Conservation (phyloP, 2,329 filamentous ascomycete genomes). For the Trichophaea hybrida region DNA sequence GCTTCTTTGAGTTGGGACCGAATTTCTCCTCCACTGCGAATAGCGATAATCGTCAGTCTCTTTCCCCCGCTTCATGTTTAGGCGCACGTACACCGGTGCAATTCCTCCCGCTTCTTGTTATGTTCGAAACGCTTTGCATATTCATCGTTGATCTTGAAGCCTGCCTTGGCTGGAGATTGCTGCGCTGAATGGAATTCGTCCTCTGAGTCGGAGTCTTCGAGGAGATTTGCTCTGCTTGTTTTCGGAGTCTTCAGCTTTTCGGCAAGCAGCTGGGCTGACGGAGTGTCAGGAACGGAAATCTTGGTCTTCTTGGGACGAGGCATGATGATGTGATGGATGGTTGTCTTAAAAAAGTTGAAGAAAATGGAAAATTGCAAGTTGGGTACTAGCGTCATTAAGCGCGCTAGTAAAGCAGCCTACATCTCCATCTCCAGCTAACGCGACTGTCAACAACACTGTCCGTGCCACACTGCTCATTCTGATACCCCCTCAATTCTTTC, state of each 20-base stretch:
- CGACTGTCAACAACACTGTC: no score
- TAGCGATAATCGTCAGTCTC: conserved; percentile 22
- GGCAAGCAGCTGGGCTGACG: conserved; percentile 7
- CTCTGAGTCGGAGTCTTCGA: conserved; percentile 31
- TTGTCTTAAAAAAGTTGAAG: neutral
- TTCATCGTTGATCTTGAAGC: conserved; percentile 75
- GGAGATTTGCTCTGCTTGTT: conserved; percentile 25
- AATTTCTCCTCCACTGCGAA: conserved; percentile 75
- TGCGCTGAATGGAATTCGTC: conserved; percentile 29
- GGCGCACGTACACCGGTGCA: conserved; percentile 46
- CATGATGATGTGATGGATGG: neutral
- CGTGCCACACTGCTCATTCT: no score
- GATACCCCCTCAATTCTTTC: no score
- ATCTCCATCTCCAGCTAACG: no score
- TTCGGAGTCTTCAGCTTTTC: conserved; percentile 5
- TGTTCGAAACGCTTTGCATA: conserved; percentile 83
- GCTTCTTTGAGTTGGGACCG: conserved; percentile 34
- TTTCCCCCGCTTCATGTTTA: conserved; percentile 9
- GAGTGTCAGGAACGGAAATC: neutral
- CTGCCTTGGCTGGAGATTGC: conserved; percentile 30
- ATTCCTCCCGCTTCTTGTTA: conserved; percentile 92
- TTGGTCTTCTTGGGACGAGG: conserved; percentile 8
- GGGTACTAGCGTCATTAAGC: neutral
- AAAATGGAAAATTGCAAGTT: neutral
- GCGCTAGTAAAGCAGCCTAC: neutral